Base-by-base conservation (phyloP, 164 flowering plant genomes). In the Sextonia rubra region DNA sequence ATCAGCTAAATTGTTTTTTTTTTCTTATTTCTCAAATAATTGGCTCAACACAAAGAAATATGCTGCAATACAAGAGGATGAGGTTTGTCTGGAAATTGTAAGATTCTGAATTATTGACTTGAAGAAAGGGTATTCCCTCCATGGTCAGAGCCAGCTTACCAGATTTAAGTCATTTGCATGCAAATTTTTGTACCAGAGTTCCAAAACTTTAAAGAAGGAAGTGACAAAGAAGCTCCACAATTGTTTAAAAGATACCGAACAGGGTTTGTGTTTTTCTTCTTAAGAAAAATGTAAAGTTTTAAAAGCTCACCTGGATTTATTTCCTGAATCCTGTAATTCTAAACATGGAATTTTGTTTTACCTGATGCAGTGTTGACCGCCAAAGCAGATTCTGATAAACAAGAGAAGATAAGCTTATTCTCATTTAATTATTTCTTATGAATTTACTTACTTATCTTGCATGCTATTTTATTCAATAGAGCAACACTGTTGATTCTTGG, bases 1-100 rank as follows among this genome's bases (percentile, higher is more conserved):
- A 20, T 52, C 17, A 52, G 0, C n/a, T 52, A 52, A 52, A 17
- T 44, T 44, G 20, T 44, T 64, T 4, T 44, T 37, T 44, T 64
- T 4, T 26, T 26, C 14, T 64, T 64, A 9, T 14, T 26, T 15
- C 23, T 66, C 20, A 37, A 66, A 66, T 37, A 66, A 66, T 66
- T 49, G 44, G 69, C 69, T 66, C n/a, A 44, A 66, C 49, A n/a
- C 69, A 37, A 66, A 66, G 12, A 49, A 66, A 12, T 15, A 44
- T 47, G 25, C 52, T 66, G 52, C 52, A 20, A 37, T 44, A 49
- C 52, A 32, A 66, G 37, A 66, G 52, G 27, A 66, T 37, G 26
- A 3, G 52, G 55, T 20, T 32, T 20, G 15, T 66, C 44, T 37
- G 27, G 23, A 22, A 3, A 66, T 66, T 22, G 69, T 44, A 44